Base-by-base conservation (phyloP, 371 early-diverging fungal genomes). In the Mucor mucedo region DNA sequence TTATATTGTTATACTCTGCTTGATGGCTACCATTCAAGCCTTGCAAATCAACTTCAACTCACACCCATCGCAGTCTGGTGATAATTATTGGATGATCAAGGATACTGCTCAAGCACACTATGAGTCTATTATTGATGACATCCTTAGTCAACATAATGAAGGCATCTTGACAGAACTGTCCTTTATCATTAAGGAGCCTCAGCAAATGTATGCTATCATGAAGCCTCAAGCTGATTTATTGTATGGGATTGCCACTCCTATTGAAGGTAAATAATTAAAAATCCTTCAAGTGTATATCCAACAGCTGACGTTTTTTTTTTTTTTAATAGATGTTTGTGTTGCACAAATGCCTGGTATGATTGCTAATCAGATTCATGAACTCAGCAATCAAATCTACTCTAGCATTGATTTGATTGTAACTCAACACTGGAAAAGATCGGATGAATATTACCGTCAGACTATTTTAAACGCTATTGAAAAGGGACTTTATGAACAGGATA, bases 281-380 rank as follows among this genome's bases (percentile, higher is more conserved):
- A 21, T 21, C 21, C 21, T 21, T 21, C 21, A 21, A 21, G 21
- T 21, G 1, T 21, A 21, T 21, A 21, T 1, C 1, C 1, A 21
- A 21, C 42, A 21, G 38, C 39, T 41, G 54, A 54, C 55, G 27
- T 56, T 45, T 32, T 44, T 56, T 45, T 58, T 4, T 47, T 57
- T 38, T n/a, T n/a, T n/a, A n/a, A n/a, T 40, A 55, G 64, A 63
- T 60, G 57, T 63, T 30, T 68, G 69, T 45, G 56, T 68, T 56
- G 69, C 60, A 63, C 69, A 68, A 56, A 68, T 68, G 69, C 69
- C 69, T 35, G 69, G 69, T 28, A 68, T 63, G 52, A 68, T 68
- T 56, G 69, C 69, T 45, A 68, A 63, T 60, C 60, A 68, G 16
- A 64, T 68, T 33, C 69, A 68, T 55, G 64, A 68, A 45, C 60